Percentiles rank a stretch among this genome's conserved stretches.
These are phyloP conservation scores for Blastobotrys parvus DNA, from an alignment of 805 yeast genomes.

Conservation along the genomic window DNA sequence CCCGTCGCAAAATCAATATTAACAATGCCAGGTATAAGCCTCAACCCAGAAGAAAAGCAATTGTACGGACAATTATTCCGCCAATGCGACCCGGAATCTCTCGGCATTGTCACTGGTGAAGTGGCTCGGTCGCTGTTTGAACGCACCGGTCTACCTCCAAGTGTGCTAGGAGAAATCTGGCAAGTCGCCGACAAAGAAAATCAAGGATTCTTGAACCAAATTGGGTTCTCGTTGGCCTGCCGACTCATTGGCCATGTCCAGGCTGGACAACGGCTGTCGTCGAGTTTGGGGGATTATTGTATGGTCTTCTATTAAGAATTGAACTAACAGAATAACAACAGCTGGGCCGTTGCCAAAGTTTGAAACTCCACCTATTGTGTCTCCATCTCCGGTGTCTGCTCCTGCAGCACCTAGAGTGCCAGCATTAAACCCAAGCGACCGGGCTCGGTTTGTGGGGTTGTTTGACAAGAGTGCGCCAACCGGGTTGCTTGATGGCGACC, in stretches of 20 bases:
- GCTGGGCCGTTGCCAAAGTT: conserved; percentile 64
- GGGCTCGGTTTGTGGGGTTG: conserved; percentile 34
- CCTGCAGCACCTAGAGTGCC: conserved; percentile 21
- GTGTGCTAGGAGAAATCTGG: conserved; percentile 85
- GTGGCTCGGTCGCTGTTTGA: conserved; percentile 76
- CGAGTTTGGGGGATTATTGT: conserved; percentile 41
- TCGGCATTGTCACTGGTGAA: conserved; percentile 84
- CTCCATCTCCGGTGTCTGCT: conserved; percentile 12
- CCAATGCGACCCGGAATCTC: conserved; percentile 65
- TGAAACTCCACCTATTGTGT: conserved; percentile 17
- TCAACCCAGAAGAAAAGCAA: conserved; percentile 57
- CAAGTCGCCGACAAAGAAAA: conserved; percentile 85
- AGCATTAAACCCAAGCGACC: conserved; percentile 28
- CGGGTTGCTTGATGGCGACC: conserved; percentile 61
- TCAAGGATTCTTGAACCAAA: conserved; percentile 72
- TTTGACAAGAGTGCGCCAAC: conserved; percentile 59
- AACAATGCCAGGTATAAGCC: too few relatives aligned
- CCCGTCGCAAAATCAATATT: too few relatives aligned
- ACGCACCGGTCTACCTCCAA: conserved; percentile 73
- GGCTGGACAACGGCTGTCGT: conserved; percentile 50
- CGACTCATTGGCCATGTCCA: conserved; percentile 86
- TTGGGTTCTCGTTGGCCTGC: conserved; percentile 78
- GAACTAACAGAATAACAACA: conserved; percentile 2
- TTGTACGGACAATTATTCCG: conserved; percentile 69
- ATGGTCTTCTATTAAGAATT: too few relatives aligned